Evolutionary conservation across 2,329 filamentous ascomycete genomes (phyloP), one percentile per base, ranked within the genome.

Genomic region (Penicillium sp.): DNA sequence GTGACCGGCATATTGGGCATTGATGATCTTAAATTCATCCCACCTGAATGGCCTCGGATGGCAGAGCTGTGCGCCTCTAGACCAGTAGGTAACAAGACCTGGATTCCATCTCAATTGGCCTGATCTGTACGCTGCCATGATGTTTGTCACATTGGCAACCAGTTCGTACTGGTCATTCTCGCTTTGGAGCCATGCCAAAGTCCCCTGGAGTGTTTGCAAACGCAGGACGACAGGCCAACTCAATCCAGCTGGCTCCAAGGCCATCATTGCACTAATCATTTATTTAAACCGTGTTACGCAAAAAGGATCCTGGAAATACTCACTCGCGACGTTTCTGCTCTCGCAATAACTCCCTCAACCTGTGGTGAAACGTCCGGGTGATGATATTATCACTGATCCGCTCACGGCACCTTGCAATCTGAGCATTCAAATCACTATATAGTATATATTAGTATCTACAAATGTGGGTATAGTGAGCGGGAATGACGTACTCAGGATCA

Each of bases 21-120:
- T 41, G 35, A 49, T 27, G 23, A 38, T 2, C 9, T 49, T 8
- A n/a, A 29, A 49, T 21, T 54, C 43, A 7, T 41, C 15, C 42
- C 43, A 49, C 10, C 10, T 10, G 35, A 49, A 49, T 13, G 52
- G 35, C 5, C 52, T 33, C 6, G 52, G 52, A 7, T 55, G 21
- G 4, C 29, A 58, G n/a, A 58, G 17, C 17, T 40, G 45, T 3
- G 10, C 6, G 19, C 56, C 56, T 9, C 40, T 37, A n/a, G 51
- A 46, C 56, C 50, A 55, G 21, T 58, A 58, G 21, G 56, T 58
- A 15, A 55, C 51, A 27, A 58, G 50, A 2, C 29, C 38, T 4
- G 38, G 25, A 19, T 15, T 54, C 38, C 45, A 58, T 1, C 29
- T 19, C 10, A 58, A 33, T 12, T 33, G 17, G 2, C 29, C 19